Evolutionary conservation across 2,329 filamentous ascomycete genomes (phyloP).

Genomic region (Colletotrichum spinosum): DNA sequence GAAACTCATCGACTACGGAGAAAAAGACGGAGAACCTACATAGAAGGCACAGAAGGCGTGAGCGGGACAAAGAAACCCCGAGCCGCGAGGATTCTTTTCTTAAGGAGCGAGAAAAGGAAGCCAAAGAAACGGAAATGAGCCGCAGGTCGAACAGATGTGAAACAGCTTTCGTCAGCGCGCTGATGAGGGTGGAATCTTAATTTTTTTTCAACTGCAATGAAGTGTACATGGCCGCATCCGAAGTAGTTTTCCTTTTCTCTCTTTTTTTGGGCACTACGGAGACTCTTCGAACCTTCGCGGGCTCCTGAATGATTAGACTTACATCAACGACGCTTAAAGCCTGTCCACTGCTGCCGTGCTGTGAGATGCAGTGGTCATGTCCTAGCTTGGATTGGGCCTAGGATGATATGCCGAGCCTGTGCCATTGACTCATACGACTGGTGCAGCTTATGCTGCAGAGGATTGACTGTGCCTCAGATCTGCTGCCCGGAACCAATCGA

Average conservation of each 20-base stretch:
- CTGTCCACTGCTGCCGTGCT: no score
- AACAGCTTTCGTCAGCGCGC: slow-evolving; percentile 23
- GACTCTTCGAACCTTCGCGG: slow-evolving; percentile 34
- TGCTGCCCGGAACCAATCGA: no score
- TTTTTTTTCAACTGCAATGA: slow-evolving; percentile 24
- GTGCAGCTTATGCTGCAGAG: no score
- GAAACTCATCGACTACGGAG: background rate
- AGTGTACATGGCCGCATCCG: slow-evolving; percentile 46
- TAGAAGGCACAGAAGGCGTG: slow-evolving; percentile 15
- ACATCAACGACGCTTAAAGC: slow-evolving; percentile 24
- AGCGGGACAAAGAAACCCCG: slow-evolving; percentile 30
- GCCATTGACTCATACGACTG: no score
- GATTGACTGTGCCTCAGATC: no score
- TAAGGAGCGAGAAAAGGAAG: slow-evolving; percentile 1
- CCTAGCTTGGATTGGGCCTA: no score
- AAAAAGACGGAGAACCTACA: slow-evolving; percentile 13
- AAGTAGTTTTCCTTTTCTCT: slow-evolving; percentile 43
- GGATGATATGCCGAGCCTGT: no score
- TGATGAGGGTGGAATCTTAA: background rate
- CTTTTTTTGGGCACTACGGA: slow-evolving; percentile 40
- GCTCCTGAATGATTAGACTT: slow-evolving; percentile 33
- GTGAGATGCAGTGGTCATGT: no score
- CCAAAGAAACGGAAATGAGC: slow-evolving; percentile 28
- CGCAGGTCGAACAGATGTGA: slow-evolving; percentile 8
- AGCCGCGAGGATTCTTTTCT: slow-evolving; percentile 23